Conservation (phyloP, 1,139 yeast genomes). For the Zygoascus sp. region DNA sequence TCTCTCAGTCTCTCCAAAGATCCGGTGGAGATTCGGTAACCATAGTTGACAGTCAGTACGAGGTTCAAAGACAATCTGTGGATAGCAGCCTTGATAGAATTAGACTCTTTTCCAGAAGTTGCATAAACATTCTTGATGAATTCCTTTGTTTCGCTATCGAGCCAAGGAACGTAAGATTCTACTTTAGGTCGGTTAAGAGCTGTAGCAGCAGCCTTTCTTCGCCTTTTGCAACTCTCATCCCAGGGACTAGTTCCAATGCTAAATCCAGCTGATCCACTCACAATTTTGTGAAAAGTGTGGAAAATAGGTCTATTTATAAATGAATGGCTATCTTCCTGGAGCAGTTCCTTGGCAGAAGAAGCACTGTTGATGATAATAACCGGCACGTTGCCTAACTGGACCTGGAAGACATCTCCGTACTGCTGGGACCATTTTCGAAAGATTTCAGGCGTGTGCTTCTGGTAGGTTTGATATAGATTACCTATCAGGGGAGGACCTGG, state of each 20-base stretch:
- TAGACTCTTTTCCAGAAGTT: constrained; percentile 30
- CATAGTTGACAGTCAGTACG: constrained; percentile 58
- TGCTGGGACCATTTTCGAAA: constrained; percentile 45
- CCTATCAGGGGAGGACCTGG: constrained; percentile 20
- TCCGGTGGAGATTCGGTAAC: constrained; percentile 47
- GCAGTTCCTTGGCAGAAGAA: constrained; percentile 48
- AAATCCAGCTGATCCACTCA: constrained; percentile 51
- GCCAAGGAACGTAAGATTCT: constrained; percentile 34
- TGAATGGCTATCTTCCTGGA: constrained; percentile 48
- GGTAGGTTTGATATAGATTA: constrained; percentile 17
- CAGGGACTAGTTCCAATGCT: constrained; percentile 76
- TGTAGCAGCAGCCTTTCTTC: constrained; percentile 53
- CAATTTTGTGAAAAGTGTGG: constrained; percentile 62
- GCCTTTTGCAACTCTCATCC: constrained; percentile 47
- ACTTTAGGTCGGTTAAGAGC: constrained; percentile 42
- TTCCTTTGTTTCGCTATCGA: constrained; percentile 43
- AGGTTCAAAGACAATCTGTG: constrained; percentile 51
- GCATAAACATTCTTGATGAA: constrained; percentile 19
- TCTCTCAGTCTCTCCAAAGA: constrained; percentile 44
- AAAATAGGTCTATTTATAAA: constrained; percentile 62
- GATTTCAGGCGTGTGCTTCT: constrained; percentile 20
- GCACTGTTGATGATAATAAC: constrained; percentile 63
- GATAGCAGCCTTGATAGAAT: constrained; percentile 43
- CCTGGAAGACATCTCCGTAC: constrained; percentile 53
- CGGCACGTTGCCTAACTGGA: constrained; percentile 52